Evolutionary conservation across 2,329 filamentous ascomycete species (phyloP).

Genomic region (Helotiales sp.): DNA sequence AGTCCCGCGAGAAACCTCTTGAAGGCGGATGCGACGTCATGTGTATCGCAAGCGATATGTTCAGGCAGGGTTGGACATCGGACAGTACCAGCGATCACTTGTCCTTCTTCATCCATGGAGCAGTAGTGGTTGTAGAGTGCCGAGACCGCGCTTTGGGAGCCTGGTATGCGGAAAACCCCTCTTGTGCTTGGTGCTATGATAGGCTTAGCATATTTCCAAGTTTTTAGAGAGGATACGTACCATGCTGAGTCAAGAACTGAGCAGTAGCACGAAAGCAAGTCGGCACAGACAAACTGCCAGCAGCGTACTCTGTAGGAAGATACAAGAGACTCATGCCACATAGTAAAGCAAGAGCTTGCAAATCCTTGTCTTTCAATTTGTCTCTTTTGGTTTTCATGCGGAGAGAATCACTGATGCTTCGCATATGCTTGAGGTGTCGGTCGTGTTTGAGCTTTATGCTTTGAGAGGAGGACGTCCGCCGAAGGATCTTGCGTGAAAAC

Average conservation of each 20-base stretch:
- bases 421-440: slow-evolving; percentile 42
- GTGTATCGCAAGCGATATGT: slow-evolving; percentile 58
- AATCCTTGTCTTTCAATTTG: slow-evolving; percentile 48
- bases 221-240: slow-evolving; percentile 38
- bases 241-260: slow-evolving; percentile 62
- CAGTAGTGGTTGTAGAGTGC: slow-evolving; percentile 66
- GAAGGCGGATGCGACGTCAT: slow-evolving; percentile 68
- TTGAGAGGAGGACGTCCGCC: slow-evolving; percentile 37
- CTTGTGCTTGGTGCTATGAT: slow-evolving; percentile 41
- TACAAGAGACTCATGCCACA: slow-evolving; percentile 64
- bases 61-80: slow-evolving; percentile 58
- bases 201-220: slow-evolving; percentile 15
- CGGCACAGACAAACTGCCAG: slow-evolving; percentile 57
- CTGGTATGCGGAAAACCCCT: slow-evolving; percentile 64
- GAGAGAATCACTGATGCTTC: slow-evolving; percentile 57
- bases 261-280: slow-evolving; percentile 67
- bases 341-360: slow-evolving; percentile 60
- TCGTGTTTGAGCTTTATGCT: slow-evolving; percentile 31
- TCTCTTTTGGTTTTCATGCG: slow-evolving; percentile 47
- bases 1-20: slow-evolving; percentile 64
- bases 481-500: slow-evolving; percentile 40
- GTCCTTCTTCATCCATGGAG: slow-evolving; percentile 46
- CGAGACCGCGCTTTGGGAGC: slow-evolving; percentile 54
- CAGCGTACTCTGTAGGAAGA: slow-evolving; percentile 58
- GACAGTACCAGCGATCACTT: slow-evolving; percentile 55